Evolutionary conservation across 305 asterid species (phyloP).

Genomic region (Solanum hybrid): DNA sequence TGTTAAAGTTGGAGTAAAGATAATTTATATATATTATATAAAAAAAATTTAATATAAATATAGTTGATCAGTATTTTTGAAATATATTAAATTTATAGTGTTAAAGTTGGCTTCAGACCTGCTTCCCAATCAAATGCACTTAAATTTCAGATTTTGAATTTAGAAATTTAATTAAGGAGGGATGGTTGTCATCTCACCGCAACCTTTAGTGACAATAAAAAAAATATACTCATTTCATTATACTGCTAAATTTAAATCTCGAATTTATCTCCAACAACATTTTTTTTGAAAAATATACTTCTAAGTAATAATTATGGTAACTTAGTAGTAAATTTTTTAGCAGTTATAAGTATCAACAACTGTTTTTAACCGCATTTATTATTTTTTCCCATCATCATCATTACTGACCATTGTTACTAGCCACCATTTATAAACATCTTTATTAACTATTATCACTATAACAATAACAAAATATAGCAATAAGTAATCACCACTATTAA

Average conservation of each 20-base stretch:
- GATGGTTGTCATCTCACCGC: not conserved
- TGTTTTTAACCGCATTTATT: not conserved
- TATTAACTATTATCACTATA: not conserved
- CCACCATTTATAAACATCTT: not conserved
- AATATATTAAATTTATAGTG: not conserved
- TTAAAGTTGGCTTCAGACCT: rapidly evolving
- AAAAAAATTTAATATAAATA: not conserved
- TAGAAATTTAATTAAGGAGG: not conserved
- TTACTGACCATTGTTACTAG: not conserved
- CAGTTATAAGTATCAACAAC: not conserved
- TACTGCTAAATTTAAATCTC: not conserved
- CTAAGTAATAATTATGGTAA: not conserved
- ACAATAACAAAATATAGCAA: not conserved
- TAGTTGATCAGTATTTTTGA: not conserved
- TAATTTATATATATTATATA: not conserved
- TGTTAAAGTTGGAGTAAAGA: not conserved
- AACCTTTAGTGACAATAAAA: not conserved
- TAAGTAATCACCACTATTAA: not conserved
- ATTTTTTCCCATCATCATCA: not conserved
- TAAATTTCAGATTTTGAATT: not conserved
- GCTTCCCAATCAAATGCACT: not conserved
- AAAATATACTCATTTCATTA: not conserved
- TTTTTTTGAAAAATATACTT: not conserved
- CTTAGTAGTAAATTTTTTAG: not conserved
- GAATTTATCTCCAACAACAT: not conserved